Evolutionary conservation across 2,329 filamentous ascomycete genomes (phyloP), one percentile per base, ranked within the genome.

Genomic region (Colletotrichum trifolii): DNA sequence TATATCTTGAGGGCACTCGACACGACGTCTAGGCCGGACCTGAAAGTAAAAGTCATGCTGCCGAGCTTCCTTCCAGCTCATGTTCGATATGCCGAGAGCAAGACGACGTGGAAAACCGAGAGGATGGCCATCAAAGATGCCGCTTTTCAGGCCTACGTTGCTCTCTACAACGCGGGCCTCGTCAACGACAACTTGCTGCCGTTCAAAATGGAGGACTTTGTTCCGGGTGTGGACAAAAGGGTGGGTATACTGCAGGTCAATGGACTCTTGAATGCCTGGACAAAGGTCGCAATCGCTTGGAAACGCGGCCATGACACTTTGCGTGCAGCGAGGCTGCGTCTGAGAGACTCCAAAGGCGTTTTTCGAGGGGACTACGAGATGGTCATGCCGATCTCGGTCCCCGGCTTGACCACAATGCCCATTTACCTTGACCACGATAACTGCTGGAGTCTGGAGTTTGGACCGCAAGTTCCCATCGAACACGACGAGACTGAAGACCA

Each of bases 121-220:
- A 86, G 83, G 62, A 88, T 87, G 69, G 93, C 94, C 0, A 88
- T 83, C 69, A 93, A 91, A 72, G 95, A 97, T 75, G 93, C 91
- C 1, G 91, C 93, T 0, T 96, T 97, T 67, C 87, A 92, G 71
- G 92, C 94, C 1, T 97, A 94, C 72, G 77, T 86, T 25, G 82
- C 82, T 6, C 81, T 98, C 0, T 89, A 95, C 72, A 70, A 85
- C 8, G 89, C 86, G 34, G 90, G 91, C 0, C 79, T 97, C 6
- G 77, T 98, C 1, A 94, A 92, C 67, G 87, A 96, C 12, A 84
- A 97, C 70, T 77, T 97, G 0, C 81, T 97, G 45, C 95, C 95
- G 8, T 78, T 84, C 12, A 76, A 75, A 58, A 76, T 79, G 9
- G 74, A 81, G 2, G 79, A 81, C n/a, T 69, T 77, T 8, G 67